phyloP scores from a whole-genome alignment of 495 filamentous ascomycete species.

The Acidomyces sp. region DNA sequence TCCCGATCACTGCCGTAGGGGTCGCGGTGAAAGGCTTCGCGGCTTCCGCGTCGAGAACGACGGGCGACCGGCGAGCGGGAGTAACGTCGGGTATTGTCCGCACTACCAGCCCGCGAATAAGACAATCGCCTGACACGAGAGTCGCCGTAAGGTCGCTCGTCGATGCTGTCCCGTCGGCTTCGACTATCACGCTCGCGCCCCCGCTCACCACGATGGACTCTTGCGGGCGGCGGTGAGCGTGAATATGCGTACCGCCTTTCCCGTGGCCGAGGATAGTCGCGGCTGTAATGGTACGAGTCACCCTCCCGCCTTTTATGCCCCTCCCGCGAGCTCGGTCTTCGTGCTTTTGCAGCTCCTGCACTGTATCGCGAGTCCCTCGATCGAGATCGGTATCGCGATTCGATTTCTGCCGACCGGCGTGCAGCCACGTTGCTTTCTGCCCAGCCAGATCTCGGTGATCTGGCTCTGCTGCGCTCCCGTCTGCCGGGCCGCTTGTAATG shows the following conservation, averaged over 20 bases:
- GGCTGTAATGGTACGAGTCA: not conserved
- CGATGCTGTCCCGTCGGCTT: not conserved
- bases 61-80: conserved; percentile 7
- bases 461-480: not conserved
- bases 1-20: not conserved
- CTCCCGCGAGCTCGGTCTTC: conserved; percentile 11
- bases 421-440: conserved; percentile 4
- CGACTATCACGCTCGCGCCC: not conserved
- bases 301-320: conserved; percentile 3
- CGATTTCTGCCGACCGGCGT: not conserved
- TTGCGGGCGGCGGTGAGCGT: conserved; percentile 1
- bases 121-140: not conserved
- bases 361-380: conserved; percentile 24
- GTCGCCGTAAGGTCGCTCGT: not conserved
- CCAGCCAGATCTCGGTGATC: conserved; percentile 7
- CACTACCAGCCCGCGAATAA: not conserved
- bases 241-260: not conserved
- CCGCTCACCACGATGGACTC: conserved; percentile 1
- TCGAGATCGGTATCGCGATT: conserved; percentile 19
- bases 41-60: not conserved
- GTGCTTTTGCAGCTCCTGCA: conserved; percentile 9
- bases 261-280: not conserved
- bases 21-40: too few relatives aligned
- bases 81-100: not conserved
- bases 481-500: not conserved